Base-by-base conservation (phyloP, 2,329 filamentous ascomycete genomes). In the Sphaerulina musiva region DNA sequence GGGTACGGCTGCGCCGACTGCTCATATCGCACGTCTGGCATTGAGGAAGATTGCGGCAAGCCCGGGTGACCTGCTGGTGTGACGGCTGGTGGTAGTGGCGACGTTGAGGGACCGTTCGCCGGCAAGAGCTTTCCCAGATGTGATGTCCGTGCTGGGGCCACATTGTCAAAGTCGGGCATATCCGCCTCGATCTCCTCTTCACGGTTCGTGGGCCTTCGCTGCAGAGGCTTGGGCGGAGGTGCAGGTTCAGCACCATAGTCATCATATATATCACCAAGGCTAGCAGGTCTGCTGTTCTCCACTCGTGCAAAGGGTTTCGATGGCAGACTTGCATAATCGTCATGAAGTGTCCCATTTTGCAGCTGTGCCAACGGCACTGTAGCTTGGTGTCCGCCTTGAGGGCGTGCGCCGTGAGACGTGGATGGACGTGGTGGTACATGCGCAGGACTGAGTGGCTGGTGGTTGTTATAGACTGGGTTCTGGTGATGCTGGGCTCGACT, bases 161-260 rank as follows among this genome's bases (percentile, higher is more conserved):
- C 65, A 46, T 77, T 78, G 63, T 83, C 80, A 60, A 84, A 84
- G 59, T 85, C 79, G 2, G 82, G 82, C 80, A 84, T 83, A 46
- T 83, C 80, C 14, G 75, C 74, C 46, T 81, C 78, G 48, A 74
- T 71, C 46, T 72, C 70, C 48, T 71, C 69, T 38, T 73, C 73
- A 42, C 71, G 66, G 26, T 66, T 62, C 7, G 53, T 61, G 8
- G 56, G 60, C 9, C 51, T 52, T 36, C 50, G 52, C 26, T 58
- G 52, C 6, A 57, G 51, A 41, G 47, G 53, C n/a, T 48, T 54
- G 11, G 59, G 55, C 7, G 50, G 17, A 29, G 55, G 26, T 5
- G 46, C 29, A 29, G 55, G 32, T 8, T 53, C 51, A 49, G 53
- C 53, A 34, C 48, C 53, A 46, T 62, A 62, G 17, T 59, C 58